Evolutionary conservation across 805 yeast species (phyloP).

Genomic region (Yamadazyma olivae): DNA sequence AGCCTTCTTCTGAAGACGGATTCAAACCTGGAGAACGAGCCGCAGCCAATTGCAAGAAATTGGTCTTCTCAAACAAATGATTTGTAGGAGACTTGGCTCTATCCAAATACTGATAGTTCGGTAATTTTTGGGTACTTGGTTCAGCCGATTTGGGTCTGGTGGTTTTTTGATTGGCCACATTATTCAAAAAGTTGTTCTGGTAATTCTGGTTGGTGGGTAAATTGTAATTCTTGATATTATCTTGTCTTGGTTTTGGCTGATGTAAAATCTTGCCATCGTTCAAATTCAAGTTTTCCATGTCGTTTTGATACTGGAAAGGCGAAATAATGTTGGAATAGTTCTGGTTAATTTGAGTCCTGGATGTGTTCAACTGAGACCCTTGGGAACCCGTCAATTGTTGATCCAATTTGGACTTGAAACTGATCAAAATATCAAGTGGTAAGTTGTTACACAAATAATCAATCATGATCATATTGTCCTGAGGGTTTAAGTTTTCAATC

Average conservation of each 20-base stretch:
- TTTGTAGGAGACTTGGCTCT: constrained; percentile 39
- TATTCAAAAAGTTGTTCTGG: constrained; percentile 5
- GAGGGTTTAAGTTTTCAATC: constrained; percentile 48
- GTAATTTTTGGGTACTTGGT: constrained; percentile 26
- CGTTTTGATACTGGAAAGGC: constrained; percentile 4
- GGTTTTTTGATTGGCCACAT: constrained; percentile 1
- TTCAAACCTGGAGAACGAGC: constrained; percentile 18
- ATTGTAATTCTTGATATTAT: constrained; percentile 24
- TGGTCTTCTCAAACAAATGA: constrained; percentile 43
- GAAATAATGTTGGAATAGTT: not conserved
- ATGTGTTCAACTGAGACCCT: constrained; percentile 8
- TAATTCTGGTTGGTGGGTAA: not conserved
- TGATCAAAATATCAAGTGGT: constrained; percentile 49
- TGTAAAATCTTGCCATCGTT: constrained; percentile 18
- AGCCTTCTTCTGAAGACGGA: constrained; percentile 19
- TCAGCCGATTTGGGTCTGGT: constrained; percentile 48
- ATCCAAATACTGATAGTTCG: constrained; percentile 21
- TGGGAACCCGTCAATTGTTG: constrained; percentile 20
- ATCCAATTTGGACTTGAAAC: constrained; percentile 49
- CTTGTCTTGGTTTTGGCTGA: constrained; percentile 42
- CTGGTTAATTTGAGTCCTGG: constrained; percentile 4
- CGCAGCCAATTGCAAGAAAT: constrained; percentile 36
- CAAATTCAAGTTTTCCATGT: constrained; percentile 11
- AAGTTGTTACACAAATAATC: constrained; percentile 51
- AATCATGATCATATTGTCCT: constrained; percentile 50